phyloP scores from a whole-genome alignment of 2,329 filamentous ascomycete species.

The Huntiella decipiens region DNA sequence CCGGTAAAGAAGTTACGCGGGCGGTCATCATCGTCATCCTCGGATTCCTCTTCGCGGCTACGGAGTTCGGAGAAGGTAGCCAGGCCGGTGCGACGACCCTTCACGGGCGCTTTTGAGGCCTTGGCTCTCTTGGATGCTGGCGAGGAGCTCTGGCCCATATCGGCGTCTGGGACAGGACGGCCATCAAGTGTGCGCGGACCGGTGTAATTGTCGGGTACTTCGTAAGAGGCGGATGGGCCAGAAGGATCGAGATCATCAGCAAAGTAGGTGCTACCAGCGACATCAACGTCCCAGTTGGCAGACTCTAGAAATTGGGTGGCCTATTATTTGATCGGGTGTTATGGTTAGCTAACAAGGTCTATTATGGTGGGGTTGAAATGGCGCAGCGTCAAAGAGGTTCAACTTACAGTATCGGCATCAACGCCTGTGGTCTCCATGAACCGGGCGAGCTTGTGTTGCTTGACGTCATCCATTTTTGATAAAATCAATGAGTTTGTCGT shows the following conservation, averaged over 20 bases:
- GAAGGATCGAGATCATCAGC: constrained; percentile 24
- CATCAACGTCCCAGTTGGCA: constrained; percentile 46
- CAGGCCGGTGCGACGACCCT: constrained; percentile 37
- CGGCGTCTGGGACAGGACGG: constrained; percentile 32
- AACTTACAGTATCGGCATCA: background rate
- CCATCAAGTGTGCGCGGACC: constrained; percentile 45
- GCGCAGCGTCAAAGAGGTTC: too few relatives aligned
- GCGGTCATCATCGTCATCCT: constrained; percentile 37
- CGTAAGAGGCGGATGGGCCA: constrained; percentile 9
- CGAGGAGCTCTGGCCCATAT: constrained; percentile 9
- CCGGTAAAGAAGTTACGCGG: constrained; percentile 59
- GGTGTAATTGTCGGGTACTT: constrained; percentile 28
- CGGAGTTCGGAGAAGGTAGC: constrained; percentile 38
- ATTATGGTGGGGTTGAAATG: too few relatives aligned
- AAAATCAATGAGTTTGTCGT: background rate
- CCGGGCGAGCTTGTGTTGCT: constrained; percentile 5
- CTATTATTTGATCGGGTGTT: constrained; percentile 21
- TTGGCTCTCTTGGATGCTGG: constrained; percentile 16
- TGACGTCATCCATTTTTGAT: background rate
- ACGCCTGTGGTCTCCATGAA: constrained; percentile 5
- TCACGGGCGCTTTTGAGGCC: constrained; percentile 10
- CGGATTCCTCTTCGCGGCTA: constrained; percentile 35
- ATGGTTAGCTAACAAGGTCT: too few relatives aligned
- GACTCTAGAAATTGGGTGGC: constrained; percentile 46
- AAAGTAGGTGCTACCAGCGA: constrained; percentile 44